phyloP scores from a whole-genome alignment of 208 protist genomes.

The Wallacemonas collosoma region DNA sequence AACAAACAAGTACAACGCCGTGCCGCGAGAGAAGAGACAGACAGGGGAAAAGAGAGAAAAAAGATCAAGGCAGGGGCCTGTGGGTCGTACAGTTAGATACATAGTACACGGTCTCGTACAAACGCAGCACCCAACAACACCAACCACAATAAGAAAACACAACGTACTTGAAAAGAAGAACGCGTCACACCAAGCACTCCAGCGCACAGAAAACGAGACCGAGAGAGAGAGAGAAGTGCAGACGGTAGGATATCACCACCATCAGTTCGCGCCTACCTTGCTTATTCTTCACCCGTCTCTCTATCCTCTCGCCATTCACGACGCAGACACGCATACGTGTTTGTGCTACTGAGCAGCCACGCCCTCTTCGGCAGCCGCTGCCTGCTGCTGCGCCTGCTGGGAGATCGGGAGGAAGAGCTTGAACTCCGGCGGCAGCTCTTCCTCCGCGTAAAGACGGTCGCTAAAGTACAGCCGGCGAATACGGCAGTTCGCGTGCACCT shows the following conservation, averaged over 20 bases:
- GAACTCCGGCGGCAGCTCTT: slow-evolving; percentile 99
- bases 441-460: slow-evolving; percentile 99
- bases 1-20: no score
- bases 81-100: slow-evolving; percentile 14
- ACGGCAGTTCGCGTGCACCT: slow-evolving; percentile 99
- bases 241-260: background rate
- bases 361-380: slow-evolving; percentile 6
- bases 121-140: background rate
- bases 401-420: slow-evolving; percentile 97
- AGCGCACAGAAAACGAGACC: background rate
- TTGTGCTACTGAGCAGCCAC: slow-evolving; percentile 17
- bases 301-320: no score
- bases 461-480: slow-evolving; percentile 99
- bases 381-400: slow-evolving; percentile 58
- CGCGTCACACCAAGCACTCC: no score
- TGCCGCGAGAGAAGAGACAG: background rate
- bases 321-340: background rate
- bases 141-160: slow-evolving; percentile 17
- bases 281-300: slow-evolving; percentile 18
- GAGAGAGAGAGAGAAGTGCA: background rate
- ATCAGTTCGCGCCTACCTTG: slow-evolving; percentile 15
- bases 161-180: background rate
- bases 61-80: slow-evolving; percentile 15
- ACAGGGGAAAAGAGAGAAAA: slow-evolving; percentile 16
- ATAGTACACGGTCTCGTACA: background rate